Conservation (phyloP, 257 asterid species). For the Cordia subcordata region DNA sequence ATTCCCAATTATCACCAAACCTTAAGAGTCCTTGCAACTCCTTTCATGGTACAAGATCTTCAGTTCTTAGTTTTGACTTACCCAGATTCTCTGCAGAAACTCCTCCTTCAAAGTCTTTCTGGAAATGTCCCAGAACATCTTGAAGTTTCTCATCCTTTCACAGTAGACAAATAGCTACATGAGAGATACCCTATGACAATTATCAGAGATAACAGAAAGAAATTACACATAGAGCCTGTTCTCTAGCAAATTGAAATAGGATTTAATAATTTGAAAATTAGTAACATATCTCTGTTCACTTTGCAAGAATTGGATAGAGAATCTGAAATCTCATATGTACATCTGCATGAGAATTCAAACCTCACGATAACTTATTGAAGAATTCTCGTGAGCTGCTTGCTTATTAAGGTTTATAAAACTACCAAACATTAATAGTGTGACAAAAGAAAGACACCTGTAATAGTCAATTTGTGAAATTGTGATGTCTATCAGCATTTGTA, state of each 20-base stretch:
- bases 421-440: too few relatives aligned
- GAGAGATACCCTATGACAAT: constrained; percentile 17
- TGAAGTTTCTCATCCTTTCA: constrained; percentile 86
- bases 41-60: constrained; percentile 13
- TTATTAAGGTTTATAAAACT: too few relatives aligned
- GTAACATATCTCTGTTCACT: not conserved
- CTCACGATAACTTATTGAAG: too few relatives aligned
- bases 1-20: constrained; percentile 30
- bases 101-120: constrained; percentile 96
- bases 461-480: too few relatives aligned
- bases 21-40: constrained; percentile 10
- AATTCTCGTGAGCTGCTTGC: too few relatives aligned
- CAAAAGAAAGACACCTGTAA: too few relatives aligned
- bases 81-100: constrained; percentile 97
- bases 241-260: not conserved
- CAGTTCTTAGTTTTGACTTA: constrained; percentile 37
- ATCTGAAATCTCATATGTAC: not conserved
- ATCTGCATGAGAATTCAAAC: not conserved
- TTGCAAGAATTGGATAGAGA: not conserved
- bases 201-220: not conserved
- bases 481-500: too few relatives aligned
- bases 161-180: constrained; percentile 21
- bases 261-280: not conserved
- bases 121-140: constrained; percentile 84
- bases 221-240: not conserved